Conservation (phyloP, 2,329 filamentous ascomycete species). For the Chaetothyriales sp. region DNA sequence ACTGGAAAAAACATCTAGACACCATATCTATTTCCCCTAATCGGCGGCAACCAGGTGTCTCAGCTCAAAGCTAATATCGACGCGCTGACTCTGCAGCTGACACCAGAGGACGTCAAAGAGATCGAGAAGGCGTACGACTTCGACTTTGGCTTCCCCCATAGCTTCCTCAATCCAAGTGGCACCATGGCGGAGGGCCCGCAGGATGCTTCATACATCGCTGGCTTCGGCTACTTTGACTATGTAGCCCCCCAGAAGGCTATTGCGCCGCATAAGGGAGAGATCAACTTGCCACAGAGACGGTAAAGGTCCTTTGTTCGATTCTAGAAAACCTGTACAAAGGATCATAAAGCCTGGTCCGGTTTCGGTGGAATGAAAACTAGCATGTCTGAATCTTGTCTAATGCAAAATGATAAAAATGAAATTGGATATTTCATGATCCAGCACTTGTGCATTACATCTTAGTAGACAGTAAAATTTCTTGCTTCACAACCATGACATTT, state of each 20-base stretch:
- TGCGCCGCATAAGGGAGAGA: too few relatives aligned
- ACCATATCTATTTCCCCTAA: slow-evolving; percentile 38
- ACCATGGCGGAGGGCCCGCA: slow-evolving; percentile 4
- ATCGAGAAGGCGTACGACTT: slow-evolving; percentile 41
- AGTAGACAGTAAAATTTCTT: too few relatives aligned
- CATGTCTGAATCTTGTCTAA: too few relatives aligned
- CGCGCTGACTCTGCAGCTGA: slow-evolving; percentile 36
- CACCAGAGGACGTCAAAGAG: slow-evolving; percentile 37
- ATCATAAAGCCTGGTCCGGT: too few relatives aligned
- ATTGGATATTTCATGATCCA: too few relatives aligned
- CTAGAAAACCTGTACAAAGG: too few relatives aligned
- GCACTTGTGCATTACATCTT: too few relatives aligned
- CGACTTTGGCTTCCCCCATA: slow-evolving; percentile 40
- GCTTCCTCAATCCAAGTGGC: slow-evolving; percentile 21
- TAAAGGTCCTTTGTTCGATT: too few relatives aligned
- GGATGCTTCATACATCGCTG: slow-evolving; percentile 5
- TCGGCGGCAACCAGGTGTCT: slow-evolving; percentile 38
- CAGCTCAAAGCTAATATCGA: slow-evolving; percentile 42
- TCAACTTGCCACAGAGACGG: too few relatives aligned
- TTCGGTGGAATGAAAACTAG: too few relatives aligned
- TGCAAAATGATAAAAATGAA: too few relatives aligned
- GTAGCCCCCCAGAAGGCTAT: not conserved
- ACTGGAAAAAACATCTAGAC: slow-evolving; percentile 7
- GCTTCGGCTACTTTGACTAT: slow-evolving; percentile 9
- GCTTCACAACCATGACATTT: too few relatives aligned